Conservation (phyloP, 352 stramenopile genomes). For the Phytophthora idaei region DNA sequence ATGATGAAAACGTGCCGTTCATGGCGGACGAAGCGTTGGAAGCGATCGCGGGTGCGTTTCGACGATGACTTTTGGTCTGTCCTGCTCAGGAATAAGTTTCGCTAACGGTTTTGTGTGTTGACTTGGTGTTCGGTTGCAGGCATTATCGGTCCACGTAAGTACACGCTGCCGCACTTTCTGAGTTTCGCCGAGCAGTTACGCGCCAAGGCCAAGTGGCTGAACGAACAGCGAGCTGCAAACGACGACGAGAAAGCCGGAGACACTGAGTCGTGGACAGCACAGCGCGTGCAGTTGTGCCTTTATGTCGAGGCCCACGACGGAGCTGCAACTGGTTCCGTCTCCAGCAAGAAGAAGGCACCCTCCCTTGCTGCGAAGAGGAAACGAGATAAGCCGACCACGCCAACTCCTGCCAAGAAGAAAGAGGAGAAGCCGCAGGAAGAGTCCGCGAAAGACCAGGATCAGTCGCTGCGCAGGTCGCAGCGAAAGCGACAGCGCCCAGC, state of each 20-base stretch:
- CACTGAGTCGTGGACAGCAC: conserved; percentile 52
- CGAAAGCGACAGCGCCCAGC: conserved; percentile 25
- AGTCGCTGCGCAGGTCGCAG: conserved; percentile 25
- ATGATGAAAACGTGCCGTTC: conserved; percentile 70
- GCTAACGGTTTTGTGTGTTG: conserved; percentile 1
- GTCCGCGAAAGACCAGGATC: conserved; percentile 1
- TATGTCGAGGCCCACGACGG: conserved; percentile 48
- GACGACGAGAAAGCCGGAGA: conserved; percentile 30
- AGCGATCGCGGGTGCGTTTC: conserved; percentile 56
- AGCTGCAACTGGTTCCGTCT: not conserved
- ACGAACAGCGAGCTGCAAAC: conserved; percentile 37
- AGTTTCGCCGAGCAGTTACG: conserved; percentile 60
- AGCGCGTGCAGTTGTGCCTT: conserved; percentile 76
- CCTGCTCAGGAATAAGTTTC: conserved; percentile 6
- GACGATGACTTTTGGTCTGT: conserved; percentile 7
- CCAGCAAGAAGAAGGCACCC: conserved; percentile 11
- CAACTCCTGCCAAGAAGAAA: conserved; percentile 16
- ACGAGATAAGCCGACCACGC: conserved; percentile 9
- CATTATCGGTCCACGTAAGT: conserved; percentile 76
- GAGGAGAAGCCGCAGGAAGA: conserved; percentile 15
- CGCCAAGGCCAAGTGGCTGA: conserved; percentile 63
- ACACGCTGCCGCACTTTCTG: conserved; percentile 77
- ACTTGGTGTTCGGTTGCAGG: conserved; percentile 31
- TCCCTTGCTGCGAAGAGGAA: conserved; percentile 30
- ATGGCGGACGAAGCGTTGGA: conserved; percentile 85